phyloP scores from a whole-genome alignment of 345 rosid genomes.

The Populus davidiana region DNA sequence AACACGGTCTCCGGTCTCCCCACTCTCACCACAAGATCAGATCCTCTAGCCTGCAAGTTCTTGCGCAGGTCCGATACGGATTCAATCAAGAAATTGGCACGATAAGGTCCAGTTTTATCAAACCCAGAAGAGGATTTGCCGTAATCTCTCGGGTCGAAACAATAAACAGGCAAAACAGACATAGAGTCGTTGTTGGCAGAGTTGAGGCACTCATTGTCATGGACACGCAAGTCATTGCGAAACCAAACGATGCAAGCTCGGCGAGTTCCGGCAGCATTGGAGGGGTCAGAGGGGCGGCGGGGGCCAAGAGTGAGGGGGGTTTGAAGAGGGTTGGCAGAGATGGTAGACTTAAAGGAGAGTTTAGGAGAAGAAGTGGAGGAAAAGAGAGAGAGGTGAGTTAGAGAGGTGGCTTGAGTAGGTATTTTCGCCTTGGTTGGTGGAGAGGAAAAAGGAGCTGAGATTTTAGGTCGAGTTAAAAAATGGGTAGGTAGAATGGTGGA shows the following conservation, averaged over 20 bases:
- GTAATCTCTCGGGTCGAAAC: constrained; percentile 94
- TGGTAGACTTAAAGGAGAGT: constrained; percentile 73
- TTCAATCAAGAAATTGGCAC: constrained; percentile 80
- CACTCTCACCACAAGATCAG: constrained; percentile 83
- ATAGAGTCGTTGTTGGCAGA: constrained; percentile 77
- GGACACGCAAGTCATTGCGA: constrained; percentile 90
- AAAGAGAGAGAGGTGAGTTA: constrained; percentile 52
- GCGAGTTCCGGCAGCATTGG: constrained; percentile 74
- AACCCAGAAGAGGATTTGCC: constrained; percentile 87
- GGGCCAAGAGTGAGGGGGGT: constrained; percentile 79
- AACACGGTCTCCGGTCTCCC: constrained; percentile 81
- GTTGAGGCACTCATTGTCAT: constrained; percentile 85
- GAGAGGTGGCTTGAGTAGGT: constrained; percentile 67
- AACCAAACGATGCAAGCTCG: constrained; percentile 88
- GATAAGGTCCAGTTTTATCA: constrained; percentile 81
- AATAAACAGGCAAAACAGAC: constrained; percentile 88
- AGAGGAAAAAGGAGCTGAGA: constrained; percentile 35
- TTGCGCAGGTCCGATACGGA: constrained; percentile 89
- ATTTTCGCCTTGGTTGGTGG: constrained; percentile 62
- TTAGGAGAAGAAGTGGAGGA: constrained; percentile 43
- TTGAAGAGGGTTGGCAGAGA: constrained; percentile 76
- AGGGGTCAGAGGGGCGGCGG: constrained; percentile 85
- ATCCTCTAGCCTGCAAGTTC: constrained; percentile 84
- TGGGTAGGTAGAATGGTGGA: constrained; percentile 43
- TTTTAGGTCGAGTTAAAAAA: constrained; percentile 53